Percentiles rank a stretch among this genome's conserved stretches.
Evolutionary conservation across 306 rosid species (phyloP).

Genomic region (Acacia melanoxylon): DNA sequence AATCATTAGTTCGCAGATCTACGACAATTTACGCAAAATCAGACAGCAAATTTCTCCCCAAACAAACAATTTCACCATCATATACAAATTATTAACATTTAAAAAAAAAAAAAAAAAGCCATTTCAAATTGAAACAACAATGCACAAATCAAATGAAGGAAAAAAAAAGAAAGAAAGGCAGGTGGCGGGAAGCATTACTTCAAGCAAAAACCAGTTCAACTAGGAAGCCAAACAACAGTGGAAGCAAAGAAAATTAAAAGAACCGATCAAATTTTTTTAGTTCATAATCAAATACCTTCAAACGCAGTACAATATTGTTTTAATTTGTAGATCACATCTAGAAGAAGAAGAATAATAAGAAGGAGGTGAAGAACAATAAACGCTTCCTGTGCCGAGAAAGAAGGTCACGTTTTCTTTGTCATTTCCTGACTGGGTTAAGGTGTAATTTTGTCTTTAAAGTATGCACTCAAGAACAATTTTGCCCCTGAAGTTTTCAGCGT

Average conservation of each 20-base stretch:
- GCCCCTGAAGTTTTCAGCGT: too few relatives aligned
- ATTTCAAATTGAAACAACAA: background rate
- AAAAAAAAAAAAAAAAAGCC: background rate
- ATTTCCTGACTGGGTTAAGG: too few relatives aligned
- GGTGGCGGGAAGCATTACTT: background rate
- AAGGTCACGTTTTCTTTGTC: background rate
- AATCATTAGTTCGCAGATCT: too few relatives aligned
- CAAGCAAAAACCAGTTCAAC: background rate
- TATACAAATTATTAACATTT: background rate
- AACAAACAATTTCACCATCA: background rate
- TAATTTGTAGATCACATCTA: conserved; percentile 24
- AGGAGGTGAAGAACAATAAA: background rate
- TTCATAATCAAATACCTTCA: conserved; percentile 23
- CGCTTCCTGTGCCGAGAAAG: conserved; percentile 19
- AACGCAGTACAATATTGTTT: background rate
- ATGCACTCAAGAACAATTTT: too few relatives aligned
- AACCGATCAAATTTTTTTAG: background rate
- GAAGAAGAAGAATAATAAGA: conserved; percentile 8
- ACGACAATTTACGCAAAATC: too few relatives aligned
- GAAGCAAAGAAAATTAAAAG: background rate
- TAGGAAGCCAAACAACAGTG: background rate
- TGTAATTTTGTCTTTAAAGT: too few relatives aligned
- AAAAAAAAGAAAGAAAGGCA: background rate
- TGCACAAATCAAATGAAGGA: background rate
- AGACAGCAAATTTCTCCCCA: conserved; percentile 29